Percentiles rank a stretch among this genome's conserved stretches.
Evolutionary conservation across 192 early-diverging fungal species (phyloP).

Genomic region (Martensiomyces pterosporus): DNA sequence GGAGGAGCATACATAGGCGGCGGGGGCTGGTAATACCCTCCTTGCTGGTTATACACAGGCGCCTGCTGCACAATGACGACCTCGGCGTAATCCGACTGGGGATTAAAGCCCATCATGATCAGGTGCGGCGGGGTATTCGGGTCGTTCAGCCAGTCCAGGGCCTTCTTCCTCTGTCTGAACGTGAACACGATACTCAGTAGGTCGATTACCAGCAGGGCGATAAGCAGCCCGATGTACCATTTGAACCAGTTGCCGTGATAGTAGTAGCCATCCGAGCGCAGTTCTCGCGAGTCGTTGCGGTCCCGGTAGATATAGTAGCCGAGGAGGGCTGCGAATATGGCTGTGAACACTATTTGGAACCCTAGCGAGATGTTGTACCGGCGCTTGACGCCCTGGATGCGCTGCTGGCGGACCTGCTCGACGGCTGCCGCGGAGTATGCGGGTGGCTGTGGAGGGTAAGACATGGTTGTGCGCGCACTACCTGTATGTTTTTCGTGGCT

Average conservation of each 20-base stretch:
- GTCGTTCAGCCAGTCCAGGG: conserved; percentile 28
- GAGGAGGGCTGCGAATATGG: conserved; percentile 32
- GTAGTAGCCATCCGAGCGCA: not conserved
- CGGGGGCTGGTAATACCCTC: conserved; percentile 21
- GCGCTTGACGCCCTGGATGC: conserved; percentile 23
- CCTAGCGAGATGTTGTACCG: conserved; percentile 25
- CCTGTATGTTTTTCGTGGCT: no score
- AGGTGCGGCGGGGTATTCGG: conserved; percentile 28
- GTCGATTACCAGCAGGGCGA: conserved; percentile 43
- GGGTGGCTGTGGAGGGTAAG: conserved; percentile 5
- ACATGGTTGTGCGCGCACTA: no score
- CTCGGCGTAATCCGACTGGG: conserved; percentile 11
- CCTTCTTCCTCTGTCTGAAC: conserved; percentile 20
- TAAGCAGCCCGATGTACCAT: conserved; percentile 47
- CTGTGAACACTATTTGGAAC: conserved; percentile 33
- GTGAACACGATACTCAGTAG: conserved; percentile 29
- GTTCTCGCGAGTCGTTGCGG: not conserved
- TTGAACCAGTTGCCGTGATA: conserved; percentile 31
- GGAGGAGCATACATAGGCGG: conserved; percentile 15
- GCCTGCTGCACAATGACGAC: conserved; percentile 18
- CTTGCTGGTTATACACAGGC: not conserved
- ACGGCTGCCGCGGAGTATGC: conserved; percentile 30
- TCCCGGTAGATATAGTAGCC: conserved; percentile 32
- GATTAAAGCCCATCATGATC: conserved; percentile 29
- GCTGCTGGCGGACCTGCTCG: conserved; percentile 23